phyloP scores from a whole-genome alignment of 805 yeast genomes.

The Jamesozyma hellenica region DNA sequence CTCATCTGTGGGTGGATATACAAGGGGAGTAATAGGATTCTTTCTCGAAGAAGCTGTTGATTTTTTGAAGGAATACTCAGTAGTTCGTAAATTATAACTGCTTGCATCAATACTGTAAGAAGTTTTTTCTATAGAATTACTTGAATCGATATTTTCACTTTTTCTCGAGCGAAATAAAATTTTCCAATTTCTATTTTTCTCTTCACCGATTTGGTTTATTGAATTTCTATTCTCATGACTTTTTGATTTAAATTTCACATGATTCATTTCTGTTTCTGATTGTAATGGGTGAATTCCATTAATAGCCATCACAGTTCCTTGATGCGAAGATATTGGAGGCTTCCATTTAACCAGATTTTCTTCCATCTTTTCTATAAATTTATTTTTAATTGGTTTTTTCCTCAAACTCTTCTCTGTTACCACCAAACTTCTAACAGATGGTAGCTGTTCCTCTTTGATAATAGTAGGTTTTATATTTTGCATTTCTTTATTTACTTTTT shows the following conservation, averaged over 20 bases:
- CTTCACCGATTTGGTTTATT: neutral
- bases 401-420: constrained; percentile 19
- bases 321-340: constrained; percentile 18
- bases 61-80: too few relatives aligned
- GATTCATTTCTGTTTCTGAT: neutral
- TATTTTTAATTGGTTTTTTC: constrained; percentile 8
- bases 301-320: constrained; percentile 18
- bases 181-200: neutral
- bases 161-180: neutral
- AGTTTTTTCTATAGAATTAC: too few relatives aligned
- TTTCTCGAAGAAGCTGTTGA: too few relatives aligned
- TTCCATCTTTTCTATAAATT: constrained; percentile 20
- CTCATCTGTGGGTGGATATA: neutral
- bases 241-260: neutral
- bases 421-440: constrained; percentile 21
- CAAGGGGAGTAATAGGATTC: too few relatives aligned
- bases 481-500: too few relatives aligned
- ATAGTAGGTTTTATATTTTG: neutral
- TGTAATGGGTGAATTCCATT: constrained; percentile 26
- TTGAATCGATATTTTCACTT: neutral
- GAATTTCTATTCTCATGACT: neutral
- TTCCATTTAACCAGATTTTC: constrained; percentile 23
- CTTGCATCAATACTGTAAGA: too few relatives aligned
- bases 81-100: too few relatives aligned
- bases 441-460: constrained; percentile 11